phyloP scores from a whole-genome alignment of 306 rosid genomes.

The Potentilla sterilis region DNA sequence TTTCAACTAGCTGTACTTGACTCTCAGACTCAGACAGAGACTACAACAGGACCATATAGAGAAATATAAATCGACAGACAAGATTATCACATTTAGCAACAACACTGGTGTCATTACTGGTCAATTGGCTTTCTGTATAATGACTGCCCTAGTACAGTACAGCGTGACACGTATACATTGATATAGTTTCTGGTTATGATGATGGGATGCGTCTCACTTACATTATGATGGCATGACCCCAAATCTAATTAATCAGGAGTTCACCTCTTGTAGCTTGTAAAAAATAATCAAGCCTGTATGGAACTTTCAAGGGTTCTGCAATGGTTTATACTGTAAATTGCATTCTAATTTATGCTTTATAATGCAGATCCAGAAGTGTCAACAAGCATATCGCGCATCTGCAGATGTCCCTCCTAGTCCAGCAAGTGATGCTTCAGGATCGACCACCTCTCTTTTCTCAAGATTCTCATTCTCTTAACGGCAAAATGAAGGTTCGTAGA shows the following conservation, averaged over 20 bases:
- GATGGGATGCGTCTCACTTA: neutral
- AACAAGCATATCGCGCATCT: constrained; percentile 75
- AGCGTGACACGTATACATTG: neutral
- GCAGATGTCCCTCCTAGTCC: constrained; percentile 66
- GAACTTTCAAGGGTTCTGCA: neutral
- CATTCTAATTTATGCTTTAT: constrained; percentile 19
- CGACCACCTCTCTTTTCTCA: constrained; percentile 78
- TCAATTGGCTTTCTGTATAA: neutral
- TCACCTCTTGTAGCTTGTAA: neutral
- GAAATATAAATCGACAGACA: neutral
- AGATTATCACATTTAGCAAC: neutral
- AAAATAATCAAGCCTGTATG: neutral
- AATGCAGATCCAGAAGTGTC: constrained; percentile 85
- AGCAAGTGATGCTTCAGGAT: constrained; percentile 58
- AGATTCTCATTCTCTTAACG: constrained; percentile 74
- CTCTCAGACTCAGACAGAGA: neutral
- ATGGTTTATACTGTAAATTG: neutral
- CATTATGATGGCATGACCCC: neutral
- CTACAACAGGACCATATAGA: neutral
- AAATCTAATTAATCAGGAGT: neutral
- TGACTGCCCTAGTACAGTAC: neutral
- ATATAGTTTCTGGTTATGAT: neutral
- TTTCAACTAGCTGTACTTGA: neutral
- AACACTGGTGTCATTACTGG: neutral
- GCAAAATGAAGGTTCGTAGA: constrained; percentile 19